A percentile compares a stretch with the other conserved stretches of the same genome.
phyloP scores from a whole-genome alignment of 1,139 yeast species.

The Yamadazyma pseudoaaseri region DNA sequence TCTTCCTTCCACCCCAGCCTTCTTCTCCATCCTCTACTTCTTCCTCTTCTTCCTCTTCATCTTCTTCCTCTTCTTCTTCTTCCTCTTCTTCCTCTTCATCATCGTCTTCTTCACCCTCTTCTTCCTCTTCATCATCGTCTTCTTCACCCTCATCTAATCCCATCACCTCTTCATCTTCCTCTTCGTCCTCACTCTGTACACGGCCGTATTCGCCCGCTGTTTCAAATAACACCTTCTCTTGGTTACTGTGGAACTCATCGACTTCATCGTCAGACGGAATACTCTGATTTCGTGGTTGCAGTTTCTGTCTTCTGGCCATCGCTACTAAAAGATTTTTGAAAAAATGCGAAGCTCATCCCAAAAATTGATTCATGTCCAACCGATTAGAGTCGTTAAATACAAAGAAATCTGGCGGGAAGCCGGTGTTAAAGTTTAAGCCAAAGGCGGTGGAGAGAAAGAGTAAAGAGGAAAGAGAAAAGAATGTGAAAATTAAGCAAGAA shows the following conservation, averaged over 20 bases:
- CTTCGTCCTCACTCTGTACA: constrained; percentile 26
- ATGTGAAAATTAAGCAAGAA: constrained; percentile 47
- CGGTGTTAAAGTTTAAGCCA: constrained; percentile 70
- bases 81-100: constrained; percentile 36
- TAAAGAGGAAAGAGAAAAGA: constrained; percentile 79
- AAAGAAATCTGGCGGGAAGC: constrained; percentile 37
- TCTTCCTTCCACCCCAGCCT: constrained; percentile 81
- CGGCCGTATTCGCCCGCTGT: constrained; percentile 50
- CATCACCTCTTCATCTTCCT: constrained; percentile 26
- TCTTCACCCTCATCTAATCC: constrained; percentile 14
- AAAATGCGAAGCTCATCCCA: constrained; percentile 6
- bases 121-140: constrained; percentile 28
- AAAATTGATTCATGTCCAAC: constrained; percentile 34
- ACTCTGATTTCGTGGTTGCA: constrained; percentile 1
- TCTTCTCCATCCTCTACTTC: constrained; percentile 50
- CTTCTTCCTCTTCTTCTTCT: constrained; percentile 28
- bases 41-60: constrained; percentile 46
- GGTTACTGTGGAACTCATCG: constrained; percentile 67
- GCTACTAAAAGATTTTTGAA: neutral
- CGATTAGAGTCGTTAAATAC: constrained; percentile 44
- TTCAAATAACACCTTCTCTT: constrained; percentile 59
- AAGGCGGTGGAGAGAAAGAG: constrained; percentile 79
- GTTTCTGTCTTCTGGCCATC: constrained; percentile 4
- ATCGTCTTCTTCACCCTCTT: constrained; percentile 27
- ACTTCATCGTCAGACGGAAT: constrained; percentile 52